A percentile compares a stretch with the other conserved stretches of the same genome.
Conservation (phyloP, 139 green algal genomes). For the Ettlia oleoabundans region DNA sequence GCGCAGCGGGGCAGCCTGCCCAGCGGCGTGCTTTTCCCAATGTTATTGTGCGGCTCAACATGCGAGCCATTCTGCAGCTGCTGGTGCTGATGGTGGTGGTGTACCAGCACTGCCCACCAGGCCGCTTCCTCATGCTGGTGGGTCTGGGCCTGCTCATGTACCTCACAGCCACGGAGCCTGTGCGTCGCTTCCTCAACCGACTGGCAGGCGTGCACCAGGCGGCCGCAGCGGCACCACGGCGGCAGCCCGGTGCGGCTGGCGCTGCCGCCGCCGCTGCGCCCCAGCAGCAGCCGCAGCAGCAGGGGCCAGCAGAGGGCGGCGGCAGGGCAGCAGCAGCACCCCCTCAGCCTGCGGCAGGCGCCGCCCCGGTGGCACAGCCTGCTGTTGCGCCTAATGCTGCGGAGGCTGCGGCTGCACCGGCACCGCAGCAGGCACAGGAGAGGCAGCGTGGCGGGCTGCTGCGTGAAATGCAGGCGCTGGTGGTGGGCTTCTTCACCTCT, state of each 20-base stretch:
- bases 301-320: no score
- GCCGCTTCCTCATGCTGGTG: conserved; percentile 66
- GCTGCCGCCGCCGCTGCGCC: background rate
- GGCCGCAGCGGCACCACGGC: no score
- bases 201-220: conserved; percentile 12
- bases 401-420: background rate
- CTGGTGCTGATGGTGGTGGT: conserved; percentile 69
- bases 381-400: no score
- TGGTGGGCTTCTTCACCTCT: conserved; percentile 84
- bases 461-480: conserved; percentile 70
- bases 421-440: conserved; percentile 1
- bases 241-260: no score
- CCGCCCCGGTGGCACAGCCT: no score
- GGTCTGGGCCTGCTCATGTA: conserved; percentile 61
- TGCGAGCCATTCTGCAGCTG: conserved; percentile 72
- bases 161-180: conserved; percentile 55
- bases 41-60: conserved; percentile 65
- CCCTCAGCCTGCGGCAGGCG: no score
- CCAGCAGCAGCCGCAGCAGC: conserved; percentile 13
- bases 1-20: background rate
- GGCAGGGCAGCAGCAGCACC: no score
- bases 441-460: conserved; percentile 50
- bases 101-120: conserved; percentile 80
- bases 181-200: conserved; percentile 58
- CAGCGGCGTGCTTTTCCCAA: conserved; percentile 49